phyloP scores from a whole-genome alignment of 495 filamentous ascomycete species.

The Hyaloscypha finlandica region DNA sequence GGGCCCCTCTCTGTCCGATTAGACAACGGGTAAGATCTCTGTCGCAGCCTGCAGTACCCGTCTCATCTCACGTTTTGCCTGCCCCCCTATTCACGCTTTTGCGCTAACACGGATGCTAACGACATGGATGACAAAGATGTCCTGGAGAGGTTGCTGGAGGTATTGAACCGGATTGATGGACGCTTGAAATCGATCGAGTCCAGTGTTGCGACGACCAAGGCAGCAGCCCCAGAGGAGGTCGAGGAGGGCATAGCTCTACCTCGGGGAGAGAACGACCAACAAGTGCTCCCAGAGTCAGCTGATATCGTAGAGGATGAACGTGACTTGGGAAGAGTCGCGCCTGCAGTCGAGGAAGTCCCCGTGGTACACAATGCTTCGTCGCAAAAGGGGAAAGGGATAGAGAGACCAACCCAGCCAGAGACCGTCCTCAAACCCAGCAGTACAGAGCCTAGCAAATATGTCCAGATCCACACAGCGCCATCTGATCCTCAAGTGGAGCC shows the following conservation, averaged over 20 bases:
- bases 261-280: too few relatives aligned
- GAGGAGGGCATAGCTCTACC: neutral
- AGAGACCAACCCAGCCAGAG: too few relatives aligned
- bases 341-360: too few relatives aligned
- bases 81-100: neutral
- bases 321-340: too few relatives aligned
- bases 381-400: too few relatives aligned
- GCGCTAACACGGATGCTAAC: neutral
- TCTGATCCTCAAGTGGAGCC: too few relatives aligned
- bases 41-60: neutral
- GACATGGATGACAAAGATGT: slow-evolving; percentile 3
- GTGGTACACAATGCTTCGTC: too few relatives aligned
- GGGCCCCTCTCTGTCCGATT: neutral
- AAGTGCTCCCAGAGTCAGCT: too few relatives aligned
- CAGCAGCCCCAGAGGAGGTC: neutral
- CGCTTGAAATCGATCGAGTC: neutral
- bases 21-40: slow-evolving; percentile 1
- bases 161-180: slow-evolving; percentile 6
- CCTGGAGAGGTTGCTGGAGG: slow-evolving; percentile 2
- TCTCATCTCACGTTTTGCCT: slow-evolving; percentile 5
- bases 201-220: neutral
- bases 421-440: too few relatives aligned
- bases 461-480: too few relatives aligned
- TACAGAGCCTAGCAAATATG: too few relatives aligned
- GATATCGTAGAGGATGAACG: too few relatives aligned